phyloP scores from a whole-genome alignment of 2,329 filamentous ascomycete genomes.

The Aspergillus latus region DNA sequence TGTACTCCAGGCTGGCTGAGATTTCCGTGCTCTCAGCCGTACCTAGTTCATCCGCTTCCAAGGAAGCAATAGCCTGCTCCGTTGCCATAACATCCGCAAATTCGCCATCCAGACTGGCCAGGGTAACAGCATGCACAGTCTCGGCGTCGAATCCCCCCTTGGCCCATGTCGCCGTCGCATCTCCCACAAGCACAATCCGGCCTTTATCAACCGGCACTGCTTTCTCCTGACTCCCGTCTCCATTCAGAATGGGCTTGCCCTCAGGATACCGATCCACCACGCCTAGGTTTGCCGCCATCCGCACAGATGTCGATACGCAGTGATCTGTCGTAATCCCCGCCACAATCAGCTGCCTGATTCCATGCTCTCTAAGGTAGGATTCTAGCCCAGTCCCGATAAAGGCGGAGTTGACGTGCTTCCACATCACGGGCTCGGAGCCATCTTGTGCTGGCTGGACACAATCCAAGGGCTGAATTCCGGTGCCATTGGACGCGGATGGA shows the following conservation, averaged over 20 bases:
- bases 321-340: constrained; percentile 51
- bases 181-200: constrained; percentile 45
- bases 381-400: constrained; percentile 50
- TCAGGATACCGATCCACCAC: constrained; percentile 36
- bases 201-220: constrained; percentile 26
- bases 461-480: constrained; percentile 30
- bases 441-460: constrained; percentile 32
- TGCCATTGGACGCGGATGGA: constrained; percentile 28
- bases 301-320: constrained; percentile 50
- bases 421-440: constrained; percentile 40
- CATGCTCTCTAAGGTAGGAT: constrained; percentile 32
- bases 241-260: not conserved
- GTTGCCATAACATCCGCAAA: constrained; percentile 46
- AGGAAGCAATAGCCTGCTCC: constrained; percentile 35
- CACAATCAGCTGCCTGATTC: constrained; percentile 42
- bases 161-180: constrained; percentile 50
- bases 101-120: constrained; percentile 48
- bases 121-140: constrained; percentile 46
- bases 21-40: not conserved
- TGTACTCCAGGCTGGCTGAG: too few species aligned
- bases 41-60: constrained; percentile 17
- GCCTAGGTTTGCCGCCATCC: constrained; percentile 50
- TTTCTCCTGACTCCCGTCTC: constrained; percentile 16
- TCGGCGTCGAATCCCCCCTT: constrained; percentile 48
- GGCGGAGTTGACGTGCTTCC: constrained; percentile 49